phyloP scores from a whole-genome alignment of 306 rosid genomes.

The Cajanus cajan region DNA sequence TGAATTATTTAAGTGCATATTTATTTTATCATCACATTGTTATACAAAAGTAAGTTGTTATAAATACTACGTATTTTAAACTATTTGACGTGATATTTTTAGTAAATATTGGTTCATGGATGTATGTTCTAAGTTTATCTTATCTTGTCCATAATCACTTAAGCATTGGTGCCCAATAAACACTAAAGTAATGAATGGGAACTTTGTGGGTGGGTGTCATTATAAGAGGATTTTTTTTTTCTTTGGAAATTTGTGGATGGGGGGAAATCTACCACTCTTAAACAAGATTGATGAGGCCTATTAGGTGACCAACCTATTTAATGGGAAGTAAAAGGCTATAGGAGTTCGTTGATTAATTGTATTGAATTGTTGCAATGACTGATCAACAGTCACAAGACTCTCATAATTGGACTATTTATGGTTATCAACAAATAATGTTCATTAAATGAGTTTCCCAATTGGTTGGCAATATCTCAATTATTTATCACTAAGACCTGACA shows the following conservation, averaged over 20 bases:
- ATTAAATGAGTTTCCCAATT: conserved; percentile 13
- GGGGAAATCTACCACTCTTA: conserved; percentile 22
- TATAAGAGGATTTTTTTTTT: neutral
- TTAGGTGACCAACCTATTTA: conserved; percentile 31
- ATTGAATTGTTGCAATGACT: conserved; percentile 24
- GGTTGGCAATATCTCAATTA: conserved; percentile 4
- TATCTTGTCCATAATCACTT: neutral
- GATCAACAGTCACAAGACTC: conserved; percentile 12
- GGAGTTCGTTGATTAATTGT: neutral
- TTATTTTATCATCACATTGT: too few relatives aligned
- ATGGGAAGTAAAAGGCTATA: neutral
- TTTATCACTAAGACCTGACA: neutral
- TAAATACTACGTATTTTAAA: too few relatives aligned
- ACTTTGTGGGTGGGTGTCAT: conserved; percentile 32
- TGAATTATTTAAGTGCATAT: too few relatives aligned
- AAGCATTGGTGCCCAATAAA: neutral
- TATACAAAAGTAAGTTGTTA: too few relatives aligned
- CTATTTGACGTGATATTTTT: too few relatives aligned
- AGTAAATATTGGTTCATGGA: too few relatives aligned
- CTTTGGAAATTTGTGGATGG: conserved; percentile 13
- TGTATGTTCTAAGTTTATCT: conserved; percentile 20
- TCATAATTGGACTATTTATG: neutral
- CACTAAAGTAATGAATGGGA: conserved; percentile 5
- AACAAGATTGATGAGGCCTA: conserved; percentile 26
- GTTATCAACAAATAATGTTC: neutral